Conservation (phyloP, 2,329 filamentous ascomycete genomes). For the Ophiostoma sp. region DNA sequence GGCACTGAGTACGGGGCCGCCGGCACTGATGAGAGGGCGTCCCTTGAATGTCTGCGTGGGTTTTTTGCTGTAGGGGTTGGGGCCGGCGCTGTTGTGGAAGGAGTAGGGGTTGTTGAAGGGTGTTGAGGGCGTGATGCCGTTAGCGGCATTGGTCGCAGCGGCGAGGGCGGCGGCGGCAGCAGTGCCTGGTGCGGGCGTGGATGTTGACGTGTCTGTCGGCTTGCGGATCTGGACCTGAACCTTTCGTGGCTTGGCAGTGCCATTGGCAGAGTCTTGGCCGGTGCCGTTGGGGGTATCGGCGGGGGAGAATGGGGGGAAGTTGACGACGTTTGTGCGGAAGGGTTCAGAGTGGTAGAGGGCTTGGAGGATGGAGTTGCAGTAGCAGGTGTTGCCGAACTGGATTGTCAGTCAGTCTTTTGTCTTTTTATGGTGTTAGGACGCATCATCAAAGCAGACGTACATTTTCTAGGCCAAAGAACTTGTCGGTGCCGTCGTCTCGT, state of each 20-base stretch:
- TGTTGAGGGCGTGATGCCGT: not conserved
- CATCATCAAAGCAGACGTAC: conserved; percentile 43
- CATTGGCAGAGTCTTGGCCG: not conserved
- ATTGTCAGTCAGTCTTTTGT: conserved; percentile 11
- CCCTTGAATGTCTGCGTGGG: conserved; percentile 53
- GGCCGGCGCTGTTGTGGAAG: conserved; percentile 1
- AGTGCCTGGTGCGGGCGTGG: conserved; percentile 35
- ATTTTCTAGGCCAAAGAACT: conserved; percentile 98
- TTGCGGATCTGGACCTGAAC: conserved; percentile 55
- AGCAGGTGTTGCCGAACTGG: conserved; percentile 96
- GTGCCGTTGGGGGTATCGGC: conserved; percentile 56
- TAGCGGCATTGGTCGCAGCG: conserved; percentile 44
- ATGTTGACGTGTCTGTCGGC: conserved; percentile 10
- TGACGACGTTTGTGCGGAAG: conserved; percentile 90
- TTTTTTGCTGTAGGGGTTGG: conserved; percentile 11
- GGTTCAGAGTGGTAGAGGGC: conserved; percentile 92
- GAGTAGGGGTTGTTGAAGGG: not conserved
- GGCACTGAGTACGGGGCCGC: not conserved
- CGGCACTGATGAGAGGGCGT: conserved; percentile 45
- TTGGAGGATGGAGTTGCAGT: conserved; percentile 97
- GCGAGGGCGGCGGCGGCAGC: conserved; percentile 20
- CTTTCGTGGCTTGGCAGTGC: conserved; percentile 36
- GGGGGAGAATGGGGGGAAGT: conserved; percentile 71
- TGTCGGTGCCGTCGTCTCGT: conserved; percentile 84
- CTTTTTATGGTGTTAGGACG: not conserved